Conservation (phyloP, 1,284 basidiomycete species). For the Moesziomyces aphidis region DNA sequence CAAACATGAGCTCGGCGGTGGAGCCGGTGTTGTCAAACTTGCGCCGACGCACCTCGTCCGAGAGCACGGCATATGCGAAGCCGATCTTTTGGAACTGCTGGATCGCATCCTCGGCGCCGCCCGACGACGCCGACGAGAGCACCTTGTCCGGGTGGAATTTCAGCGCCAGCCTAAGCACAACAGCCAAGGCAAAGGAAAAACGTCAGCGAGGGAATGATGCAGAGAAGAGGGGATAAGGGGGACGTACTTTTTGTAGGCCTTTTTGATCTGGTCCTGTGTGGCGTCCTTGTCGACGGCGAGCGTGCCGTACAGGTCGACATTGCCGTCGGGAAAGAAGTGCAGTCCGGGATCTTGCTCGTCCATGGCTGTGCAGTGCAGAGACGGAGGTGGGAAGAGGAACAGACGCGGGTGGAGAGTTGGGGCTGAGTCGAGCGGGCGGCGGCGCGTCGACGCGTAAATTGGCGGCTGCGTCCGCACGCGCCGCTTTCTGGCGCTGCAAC, state of each 20-base stretch:
- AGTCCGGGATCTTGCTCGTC: constrained; percentile 61
- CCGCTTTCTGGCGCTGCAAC: not conserved
- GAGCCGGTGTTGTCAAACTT: constrained; percentile 65
- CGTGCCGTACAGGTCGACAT: constrained; percentile 64
- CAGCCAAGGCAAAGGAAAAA: no score
- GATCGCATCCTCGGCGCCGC: constrained; percentile 38
- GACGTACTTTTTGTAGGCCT: constrained; percentile 62
- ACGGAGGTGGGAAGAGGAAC: not conserved
- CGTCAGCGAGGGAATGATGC: not conserved
- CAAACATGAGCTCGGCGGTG: constrained; percentile 60
- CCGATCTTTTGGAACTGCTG: constrained; percentile 64
- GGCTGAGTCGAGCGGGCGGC: not conserved
- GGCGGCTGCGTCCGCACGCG: not conserved
- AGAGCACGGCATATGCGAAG: constrained; percentile 66
- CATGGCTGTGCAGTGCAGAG: constrained; percentile 16
- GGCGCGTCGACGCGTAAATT: constrained; percentile 40
- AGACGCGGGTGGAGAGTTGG: not conserved
- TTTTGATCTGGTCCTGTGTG: constrained; percentile 57
- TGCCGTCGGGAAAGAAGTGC: constrained; percentile 63
- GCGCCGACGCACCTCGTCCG: constrained; percentile 52
- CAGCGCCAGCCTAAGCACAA: constrained; percentile 56
- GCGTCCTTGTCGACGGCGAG: constrained; percentile 55
- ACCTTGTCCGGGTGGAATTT: constrained; percentile 67
- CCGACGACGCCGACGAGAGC: constrained; percentile 30
- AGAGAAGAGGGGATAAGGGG: not conserved